Percentiles rank a stretch among this genome's conserved stretches.
These are phyloP conservation scores for Clavispora fructus DNA, from an alignment of 805 yeast species.

Conservation along the genomic window DNA sequence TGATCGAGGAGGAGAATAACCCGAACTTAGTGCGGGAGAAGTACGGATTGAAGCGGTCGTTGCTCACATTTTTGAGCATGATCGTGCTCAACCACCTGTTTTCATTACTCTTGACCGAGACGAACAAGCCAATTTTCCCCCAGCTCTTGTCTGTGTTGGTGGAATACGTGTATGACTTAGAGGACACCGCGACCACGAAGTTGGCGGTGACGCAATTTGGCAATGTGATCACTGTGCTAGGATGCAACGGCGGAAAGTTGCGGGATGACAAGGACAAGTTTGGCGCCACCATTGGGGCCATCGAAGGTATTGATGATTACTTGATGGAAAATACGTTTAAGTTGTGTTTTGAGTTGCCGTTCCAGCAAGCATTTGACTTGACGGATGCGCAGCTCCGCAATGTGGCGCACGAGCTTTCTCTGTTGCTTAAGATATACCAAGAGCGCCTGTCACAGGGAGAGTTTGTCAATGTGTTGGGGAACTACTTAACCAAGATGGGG, in stretches of 20 bases:
- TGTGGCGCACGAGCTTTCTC: constrained; percentile 69
- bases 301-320: constrained; percentile 69
- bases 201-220: constrained; percentile 64
- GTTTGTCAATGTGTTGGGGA: constrained; percentile 43
- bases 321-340: constrained; percentile 65
- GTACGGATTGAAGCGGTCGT: constrained; percentile 60
- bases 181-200: constrained; percentile 63
- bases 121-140: constrained; percentile 59
- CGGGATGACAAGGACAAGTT: constrained; percentile 57
- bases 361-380: constrained; percentile 60
- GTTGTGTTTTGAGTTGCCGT: constrained; percentile 74
- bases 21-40: constrained; percentile 67
- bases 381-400: constrained; percentile 77
- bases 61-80: constrained; percentile 63
- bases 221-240: constrained; percentile 54
- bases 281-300: constrained; percentile 38
- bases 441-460: constrained; percentile 31
- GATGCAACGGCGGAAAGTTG: constrained; percentile 61
- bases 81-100: constrained; percentile 74
- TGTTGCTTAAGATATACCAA: constrained; percentile 55
- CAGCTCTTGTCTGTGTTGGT: constrained; percentile 58
- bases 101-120: constrained; percentile 66
- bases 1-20: constrained; percentile 28
- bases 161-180: constrained; percentile 56
- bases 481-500: constrained; percentile 51